phyloP scores from a whole-genome alignment of 345 rosid genomes.

The Pistacia vera region DNA sequence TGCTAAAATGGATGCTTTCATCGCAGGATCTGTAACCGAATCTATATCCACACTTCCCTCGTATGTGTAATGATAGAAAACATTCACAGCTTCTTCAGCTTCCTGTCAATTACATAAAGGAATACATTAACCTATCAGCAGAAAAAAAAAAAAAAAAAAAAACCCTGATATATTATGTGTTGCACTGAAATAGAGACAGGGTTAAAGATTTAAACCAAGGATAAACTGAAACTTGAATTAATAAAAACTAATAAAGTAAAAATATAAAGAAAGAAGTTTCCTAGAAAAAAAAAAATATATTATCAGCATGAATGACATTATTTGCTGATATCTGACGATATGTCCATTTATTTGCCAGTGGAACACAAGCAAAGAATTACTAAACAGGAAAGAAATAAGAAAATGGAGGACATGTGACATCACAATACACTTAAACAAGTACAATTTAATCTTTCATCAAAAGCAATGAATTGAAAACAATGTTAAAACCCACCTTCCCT shows the following conservation, averaged over 20 bases:
- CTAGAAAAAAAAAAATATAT: background rate
- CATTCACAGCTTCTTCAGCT: constrained; percentile 98
- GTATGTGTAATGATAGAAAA: constrained; percentile 98
- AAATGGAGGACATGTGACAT: no score
- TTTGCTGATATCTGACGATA: background rate
- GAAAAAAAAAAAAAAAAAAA: constrained; percentile 4
- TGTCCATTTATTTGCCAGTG: background rate
- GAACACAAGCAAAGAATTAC: background rate
- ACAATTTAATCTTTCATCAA: background rate
- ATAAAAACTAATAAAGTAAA: background rate
- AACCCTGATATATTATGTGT: background rate
- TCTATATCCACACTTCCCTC: constrained; percentile 99
- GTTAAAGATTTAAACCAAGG: constrained; percentile 6
- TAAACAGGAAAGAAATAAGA: no score
- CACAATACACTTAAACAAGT: constrained; percentile 7
- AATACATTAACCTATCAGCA: constrained; percentile 6
- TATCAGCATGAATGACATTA: background rate
- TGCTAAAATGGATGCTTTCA: constrained; percentile 99
- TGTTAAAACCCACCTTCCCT: constrained; percentile 71
- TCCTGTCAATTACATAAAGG: constrained; percentile 56
- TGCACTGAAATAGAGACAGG: background rate
- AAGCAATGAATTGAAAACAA: background rate
- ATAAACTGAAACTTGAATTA: background rate
- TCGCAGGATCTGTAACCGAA: constrained; percentile 93
- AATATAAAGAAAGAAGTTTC: background rate